Evolutionary conservation across 306 rosid genomes (phyloP).

Genomic region (Trifolium dubium): DNA sequence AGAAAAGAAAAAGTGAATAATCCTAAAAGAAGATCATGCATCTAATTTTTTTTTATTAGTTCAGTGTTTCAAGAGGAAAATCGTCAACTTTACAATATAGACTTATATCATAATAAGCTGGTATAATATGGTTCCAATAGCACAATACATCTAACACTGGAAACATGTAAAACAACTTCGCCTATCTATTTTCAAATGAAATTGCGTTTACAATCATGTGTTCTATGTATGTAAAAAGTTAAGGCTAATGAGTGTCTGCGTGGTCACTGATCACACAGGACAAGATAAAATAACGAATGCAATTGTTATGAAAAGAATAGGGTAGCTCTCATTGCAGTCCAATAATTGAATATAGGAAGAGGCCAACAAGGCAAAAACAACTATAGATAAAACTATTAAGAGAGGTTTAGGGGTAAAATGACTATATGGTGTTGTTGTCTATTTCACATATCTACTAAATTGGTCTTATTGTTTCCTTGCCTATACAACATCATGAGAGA

Average conservation of each 20-base stretch:
- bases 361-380: not conserved
- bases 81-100: not conserved
- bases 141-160: not conserved
- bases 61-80: not conserved
- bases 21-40: not conserved
- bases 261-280: not conserved
- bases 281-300: not conserved
- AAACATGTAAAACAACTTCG: constrained; percentile 5
- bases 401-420: not conserved
- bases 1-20: not conserved
- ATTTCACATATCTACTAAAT: not conserved
- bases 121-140: not conserved
- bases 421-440: not conserved
- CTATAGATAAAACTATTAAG: not conserved
- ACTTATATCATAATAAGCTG: constrained; percentile 13
- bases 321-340: not conserved
- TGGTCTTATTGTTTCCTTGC: not conserved
- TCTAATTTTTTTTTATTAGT: not conserved
- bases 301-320: not conserved
- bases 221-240: not conserved
- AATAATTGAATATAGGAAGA: not conserved
- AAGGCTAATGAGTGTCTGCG: not conserved
- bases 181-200: not conserved
- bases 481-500: not conserved
- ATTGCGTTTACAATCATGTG: not conserved